These are phyloP conservation scores for Boletus semigastroideus DNA, from an alignment of 1,284 basidiomycete species.

Conservation along the genomic window DNA sequence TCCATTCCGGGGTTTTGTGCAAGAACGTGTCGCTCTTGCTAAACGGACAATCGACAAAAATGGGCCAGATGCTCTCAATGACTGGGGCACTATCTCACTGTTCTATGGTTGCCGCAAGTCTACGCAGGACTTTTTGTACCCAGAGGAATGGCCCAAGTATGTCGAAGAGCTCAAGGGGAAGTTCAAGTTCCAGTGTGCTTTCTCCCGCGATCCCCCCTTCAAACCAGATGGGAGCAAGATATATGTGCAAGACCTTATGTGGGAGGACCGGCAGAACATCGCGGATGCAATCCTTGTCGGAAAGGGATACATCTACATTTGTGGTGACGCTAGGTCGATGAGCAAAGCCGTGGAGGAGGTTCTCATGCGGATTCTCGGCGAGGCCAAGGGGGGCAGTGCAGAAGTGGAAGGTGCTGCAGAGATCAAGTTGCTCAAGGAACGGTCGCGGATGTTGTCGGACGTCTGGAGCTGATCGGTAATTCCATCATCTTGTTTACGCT, in stretches of 20 bases:
- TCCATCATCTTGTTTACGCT: background rate
- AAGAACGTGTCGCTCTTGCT: slow-evolving; percentile 95
- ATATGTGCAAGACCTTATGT: slow-evolving; percentile 97
- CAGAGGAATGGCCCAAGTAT: slow-evolving; percentile 93
- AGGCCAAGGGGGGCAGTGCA: slow-evolving; percentile 86
- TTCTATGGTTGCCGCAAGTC: slow-evolving; percentile 95
- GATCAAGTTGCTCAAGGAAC: slow-evolving; percentile 91
- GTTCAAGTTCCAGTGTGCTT: slow-evolving; percentile 85
- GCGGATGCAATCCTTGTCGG: slow-evolving; percentile 89
- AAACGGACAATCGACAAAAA: slow-evolving; percentile 93
- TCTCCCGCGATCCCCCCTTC: slow-evolving; percentile 83
- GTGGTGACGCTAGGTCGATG: slow-evolving; percentile 98
- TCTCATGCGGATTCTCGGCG: slow-evolving; percentile 83
- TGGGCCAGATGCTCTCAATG: slow-evolving; percentile 85
- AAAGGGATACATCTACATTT: slow-evolving; percentile 94
- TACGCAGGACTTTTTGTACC: slow-evolving; percentile 90
- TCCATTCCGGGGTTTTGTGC: slow-evolving; percentile 97
- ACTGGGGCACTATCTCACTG: slow-evolving; percentile 93
- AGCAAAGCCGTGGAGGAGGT: slow-evolving; percentile 91
- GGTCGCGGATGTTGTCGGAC: slow-evolving; percentile 78
- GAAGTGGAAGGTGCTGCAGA: slow-evolving; percentile 89
- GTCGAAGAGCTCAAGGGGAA: slow-evolving; percentile 85
- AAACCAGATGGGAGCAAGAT: slow-evolving; percentile 93
- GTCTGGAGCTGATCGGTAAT: slow-evolving; percentile 68
- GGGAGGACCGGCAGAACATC: slow-evolving; percentile 79